Evolutionary conservation across 805 yeast genomes (phyloP).

Genomic region (Saturnispora mendoncae): DNA sequence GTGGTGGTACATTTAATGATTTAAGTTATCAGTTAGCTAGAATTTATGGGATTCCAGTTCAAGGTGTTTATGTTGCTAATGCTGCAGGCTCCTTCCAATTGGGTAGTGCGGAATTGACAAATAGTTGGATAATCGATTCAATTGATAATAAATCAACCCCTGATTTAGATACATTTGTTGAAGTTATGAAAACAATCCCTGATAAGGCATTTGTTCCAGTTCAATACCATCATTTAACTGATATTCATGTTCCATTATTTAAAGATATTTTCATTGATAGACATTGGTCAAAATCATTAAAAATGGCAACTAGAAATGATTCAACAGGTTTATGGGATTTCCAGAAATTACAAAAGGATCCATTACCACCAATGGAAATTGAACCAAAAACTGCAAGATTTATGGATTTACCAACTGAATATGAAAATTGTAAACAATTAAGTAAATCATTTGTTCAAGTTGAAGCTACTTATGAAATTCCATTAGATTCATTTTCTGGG

Average conservation of each 20-base stretch:
- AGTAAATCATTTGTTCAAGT: slow-evolving; percentile 68
- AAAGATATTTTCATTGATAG: slow-evolving; percentile 68
- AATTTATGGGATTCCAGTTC: slow-evolving; percentile 71
- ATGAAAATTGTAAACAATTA: slow-evolving; percentile 44
- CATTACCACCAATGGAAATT: slow-evolving; percentile 45
- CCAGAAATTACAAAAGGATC: slow-evolving; percentile 45
- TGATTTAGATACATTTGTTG: slow-evolving; percentile 65
- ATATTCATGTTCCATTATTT: slow-evolving; percentile 64
- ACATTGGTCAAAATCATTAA: slow-evolving; percentile 72
- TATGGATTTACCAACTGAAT: slow-evolving; percentile 57
- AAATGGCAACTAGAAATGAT: slow-evolving; percentile 56
- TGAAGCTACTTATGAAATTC: slow-evolving; percentile 52
- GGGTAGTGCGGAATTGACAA: slow-evolving; percentile 41
- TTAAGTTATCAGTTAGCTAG: slow-evolving; percentile 86
- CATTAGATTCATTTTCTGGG: slow-evolving; percentile 67
- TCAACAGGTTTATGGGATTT: slow-evolving; percentile 50
- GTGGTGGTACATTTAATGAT: slow-evolving; percentile 82
- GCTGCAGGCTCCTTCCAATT: slow-evolving; percentile 70
- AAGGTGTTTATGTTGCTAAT: slow-evolving; percentile 72
- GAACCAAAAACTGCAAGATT: slow-evolving; percentile 59
- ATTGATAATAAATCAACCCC: slow-evolving; percentile 68
- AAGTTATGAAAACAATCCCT: slow-evolving; percentile 70
- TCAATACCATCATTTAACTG: slow-evolving; percentile 68
- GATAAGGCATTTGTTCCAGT: slow-evolving; percentile 66
- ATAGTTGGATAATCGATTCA: slow-evolving; percentile 76